phyloP scores from a whole-genome alignment of 2,329 filamentous ascomycete genomes.

The Claviceps humidiphila region DNA sequence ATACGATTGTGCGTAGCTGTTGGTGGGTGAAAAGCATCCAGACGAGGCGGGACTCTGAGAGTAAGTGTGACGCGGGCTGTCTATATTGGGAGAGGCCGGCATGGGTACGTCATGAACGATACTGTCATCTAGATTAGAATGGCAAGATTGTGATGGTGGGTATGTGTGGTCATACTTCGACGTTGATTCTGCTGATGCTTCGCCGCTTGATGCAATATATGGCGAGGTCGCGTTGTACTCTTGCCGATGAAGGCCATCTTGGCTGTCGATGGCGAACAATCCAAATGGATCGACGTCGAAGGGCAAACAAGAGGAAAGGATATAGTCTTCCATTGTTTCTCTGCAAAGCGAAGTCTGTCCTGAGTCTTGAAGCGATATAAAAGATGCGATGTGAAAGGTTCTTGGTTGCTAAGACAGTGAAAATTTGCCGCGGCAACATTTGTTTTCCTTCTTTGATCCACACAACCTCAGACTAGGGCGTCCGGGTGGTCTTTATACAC shows the following conservation, averaged over 20 bases:
- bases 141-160: slow-evolving; percentile 2
- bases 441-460: too few species aligned
- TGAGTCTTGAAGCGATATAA: background rate
- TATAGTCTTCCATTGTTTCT: background rate
- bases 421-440: too few species aligned
- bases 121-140: background rate
- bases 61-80: background rate
- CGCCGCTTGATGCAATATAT: background rate
- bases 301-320: background rate
- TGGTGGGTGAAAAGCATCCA: slow-evolving; percentile 1
- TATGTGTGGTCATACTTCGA: background rate
- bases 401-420: too few species aligned
- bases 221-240: slow-evolving; percentile 1
- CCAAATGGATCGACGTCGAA: background rate
- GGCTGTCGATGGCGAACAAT: background rate
- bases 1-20: slow-evolving; percentile 4
- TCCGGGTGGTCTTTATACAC: background rate
- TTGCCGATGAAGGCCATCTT: background rate
- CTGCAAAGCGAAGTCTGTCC: background rate
- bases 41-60: slow-evolving; percentile 2
- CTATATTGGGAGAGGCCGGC: background rate
- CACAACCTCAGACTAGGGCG: background rate
- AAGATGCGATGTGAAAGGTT: background rate
- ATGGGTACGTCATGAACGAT: slow-evolving; percentile 1
- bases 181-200: slow-evolving; percentile 1